These are phyloP conservation scores for Aspergillus carbonarius DNA, from an alignment of 2,329 filamentous ascomycete genomes.

Conservation along the genomic window DNA sequence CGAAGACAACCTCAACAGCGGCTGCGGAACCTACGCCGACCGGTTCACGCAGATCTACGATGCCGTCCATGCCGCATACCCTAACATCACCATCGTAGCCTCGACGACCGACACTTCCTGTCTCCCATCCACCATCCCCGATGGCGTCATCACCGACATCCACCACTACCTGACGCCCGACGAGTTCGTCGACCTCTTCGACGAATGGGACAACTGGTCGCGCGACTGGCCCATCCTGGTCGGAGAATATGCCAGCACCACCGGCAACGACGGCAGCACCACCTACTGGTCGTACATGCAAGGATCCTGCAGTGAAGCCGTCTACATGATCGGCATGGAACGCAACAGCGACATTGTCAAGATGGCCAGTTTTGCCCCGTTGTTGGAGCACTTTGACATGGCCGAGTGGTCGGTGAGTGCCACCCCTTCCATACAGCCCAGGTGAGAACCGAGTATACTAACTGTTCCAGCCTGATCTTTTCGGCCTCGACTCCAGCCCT, in stretches of 20 bases:
- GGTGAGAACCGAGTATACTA: neutral
- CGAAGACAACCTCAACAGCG: constrained; percentile 62
- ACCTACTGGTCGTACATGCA: constrained; percentile 30
- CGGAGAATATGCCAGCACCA: constrained; percentile 32
- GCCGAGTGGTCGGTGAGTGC: constrained; percentile 35
- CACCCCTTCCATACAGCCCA: neutral
- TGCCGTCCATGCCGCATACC: constrained; percentile 56
- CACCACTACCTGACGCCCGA: constrained; percentile 56
- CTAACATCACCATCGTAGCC: constrained; percentile 57
- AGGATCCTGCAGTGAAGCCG: constrained; percentile 62
- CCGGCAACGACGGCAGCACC: constrained; percentile 12
- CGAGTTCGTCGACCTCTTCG: constrained; percentile 51
- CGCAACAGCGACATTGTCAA: constrained; percentile 40
- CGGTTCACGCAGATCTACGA: constrained; percentile 61
- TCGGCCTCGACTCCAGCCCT: constrained; percentile 21
- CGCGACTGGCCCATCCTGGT: constrained; percentile 32
- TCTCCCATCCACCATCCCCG: constrained; percentile 26
- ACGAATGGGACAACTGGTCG: constrained; percentile 55
- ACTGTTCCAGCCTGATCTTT: neutral
- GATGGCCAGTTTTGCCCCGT: constrained; percentile 38
- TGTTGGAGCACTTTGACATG: constrained; percentile 37
- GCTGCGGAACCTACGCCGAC: constrained; percentile 50
- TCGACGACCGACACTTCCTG: constrained; percentile 37
- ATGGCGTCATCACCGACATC: constrained; percentile 49
- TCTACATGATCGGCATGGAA: constrained; percentile 59